A percentile compares a stretch with the other conserved stretches of the same genome.
These are phyloP conservation scores for Gossypium thurberi DNA, from an alignment of 345 rosid species.

Conservation along the genomic window DNA sequence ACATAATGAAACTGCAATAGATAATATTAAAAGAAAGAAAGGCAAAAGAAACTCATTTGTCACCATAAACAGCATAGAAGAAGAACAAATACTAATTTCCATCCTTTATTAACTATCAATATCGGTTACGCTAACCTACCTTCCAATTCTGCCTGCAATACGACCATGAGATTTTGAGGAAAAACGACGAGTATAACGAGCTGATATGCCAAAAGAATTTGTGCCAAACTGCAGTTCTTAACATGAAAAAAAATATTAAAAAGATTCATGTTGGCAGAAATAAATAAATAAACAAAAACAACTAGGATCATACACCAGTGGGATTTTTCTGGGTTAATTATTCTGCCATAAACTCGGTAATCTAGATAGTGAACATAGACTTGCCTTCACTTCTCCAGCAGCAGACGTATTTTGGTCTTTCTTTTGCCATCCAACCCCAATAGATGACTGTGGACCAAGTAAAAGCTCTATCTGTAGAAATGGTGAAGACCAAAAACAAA, in stretches of 20 bases:
- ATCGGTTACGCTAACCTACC: slow-evolving; percentile 38
- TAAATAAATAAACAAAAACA: neutral
- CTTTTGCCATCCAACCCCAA: slow-evolving; percentile 82
- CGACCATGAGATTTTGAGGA: slow-evolving; percentile 88
- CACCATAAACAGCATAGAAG: neutral
- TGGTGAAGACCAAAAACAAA: slow-evolving; percentile 14
- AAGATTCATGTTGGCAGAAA: slow-evolving; percentile 6
- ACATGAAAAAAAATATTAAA: slow-evolving; percentile 13
- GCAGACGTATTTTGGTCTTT: slow-evolving; percentile 73
- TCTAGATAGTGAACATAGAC: slow-evolving; percentile 6
- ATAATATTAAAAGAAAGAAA: too few species aligned
- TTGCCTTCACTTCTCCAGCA: slow-evolving; percentile 72
- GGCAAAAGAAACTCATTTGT: neutral
- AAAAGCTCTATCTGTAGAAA: slow-evolving; percentile 62
- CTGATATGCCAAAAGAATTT: slow-evolving; percentile 69
- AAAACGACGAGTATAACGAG: slow-evolving; percentile 63
- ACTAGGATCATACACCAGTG: neutral
- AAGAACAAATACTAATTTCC: slow-evolving; percentile 1
- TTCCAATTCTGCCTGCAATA: slow-evolving; percentile 69
- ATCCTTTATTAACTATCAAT: neutral
- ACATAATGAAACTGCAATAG: neutral
- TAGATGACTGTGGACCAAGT: slow-evolving; percentile 71
- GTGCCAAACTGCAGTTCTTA: slow-evolving; percentile 55
- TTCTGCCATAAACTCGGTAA: neutral
- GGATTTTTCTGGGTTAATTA: neutral